Conservation (phyloP, 495 filamentous ascomycete genomes). For the Penicillium crystallinum region DNA sequence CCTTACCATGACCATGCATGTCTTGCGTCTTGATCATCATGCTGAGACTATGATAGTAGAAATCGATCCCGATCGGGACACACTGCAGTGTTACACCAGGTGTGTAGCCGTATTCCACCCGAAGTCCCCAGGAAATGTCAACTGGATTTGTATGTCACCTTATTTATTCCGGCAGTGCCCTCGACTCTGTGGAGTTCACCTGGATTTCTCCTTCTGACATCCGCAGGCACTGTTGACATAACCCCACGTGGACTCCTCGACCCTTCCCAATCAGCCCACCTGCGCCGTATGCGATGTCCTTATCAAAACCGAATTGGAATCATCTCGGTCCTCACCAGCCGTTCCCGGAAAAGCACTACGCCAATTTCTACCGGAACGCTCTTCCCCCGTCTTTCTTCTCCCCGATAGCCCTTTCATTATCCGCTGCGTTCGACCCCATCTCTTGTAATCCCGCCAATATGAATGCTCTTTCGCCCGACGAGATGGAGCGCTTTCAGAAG, state of each 20-base stretch:
- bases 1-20: neutral
- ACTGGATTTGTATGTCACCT: neutral
- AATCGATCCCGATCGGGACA: constrained; percentile 12
- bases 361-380: constrained; percentile 20
- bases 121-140: constrained; percentile 10
- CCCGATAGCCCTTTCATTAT: constrained; percentile 22
- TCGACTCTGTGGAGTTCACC: no score
- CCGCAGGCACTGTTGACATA: neutral
- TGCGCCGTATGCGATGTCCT: constrained; percentile 39
- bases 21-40: constrained; percentile 6
- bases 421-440: constrained; percentile 11
- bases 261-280: constrained; percentile 1
- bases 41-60: constrained; percentile 11
- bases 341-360: constrained; percentile 30
- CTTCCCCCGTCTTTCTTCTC: constrained; percentile 19
- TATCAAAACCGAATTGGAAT: constrained; percentile 36
- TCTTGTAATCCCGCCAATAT: constrained; percentile 28
- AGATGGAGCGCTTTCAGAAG: constrained; percentile 51
- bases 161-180: no score
- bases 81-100: constrained; percentile 11
- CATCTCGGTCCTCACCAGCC: constrained; percentile 36
- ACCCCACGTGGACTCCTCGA: constrained; percentile 9
- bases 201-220: constrained; percentile 2
- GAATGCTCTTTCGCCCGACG: constrained; percentile 44
- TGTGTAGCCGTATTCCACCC: constrained; percentile 1